Conservation (phyloP, 176 grass and related monocot genomes). For the Echinochloa phyllopogon region DNA sequence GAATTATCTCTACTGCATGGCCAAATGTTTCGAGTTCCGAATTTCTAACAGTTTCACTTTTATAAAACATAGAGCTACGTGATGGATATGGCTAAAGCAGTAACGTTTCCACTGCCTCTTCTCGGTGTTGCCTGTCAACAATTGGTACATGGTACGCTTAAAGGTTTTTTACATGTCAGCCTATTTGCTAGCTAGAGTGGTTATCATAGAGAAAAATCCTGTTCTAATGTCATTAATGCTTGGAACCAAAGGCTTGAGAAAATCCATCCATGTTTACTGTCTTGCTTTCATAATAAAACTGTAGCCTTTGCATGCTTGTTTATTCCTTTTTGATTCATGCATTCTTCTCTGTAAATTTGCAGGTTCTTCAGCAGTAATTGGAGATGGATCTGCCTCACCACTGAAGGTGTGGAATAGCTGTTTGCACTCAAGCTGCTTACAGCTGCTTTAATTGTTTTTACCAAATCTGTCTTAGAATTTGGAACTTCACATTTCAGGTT, state of each 20-base stretch:
- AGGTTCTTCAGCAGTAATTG: slow-evolving; percentile 68
- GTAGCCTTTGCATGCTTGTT: slow-evolving; percentile 1
- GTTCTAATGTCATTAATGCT: slow-evolving; percentile 9
- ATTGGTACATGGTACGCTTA: slow-evolving; percentile 76
- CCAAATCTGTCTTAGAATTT: slow-evolving; percentile 36
- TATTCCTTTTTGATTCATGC: slow-evolving; percentile 32
- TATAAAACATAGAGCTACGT: slow-evolving; percentile 62
- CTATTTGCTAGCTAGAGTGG: slow-evolving; percentile 7
- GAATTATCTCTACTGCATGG: slow-evolving; percentile 1
- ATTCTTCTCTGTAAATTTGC: slow-evolving; percentile 44
- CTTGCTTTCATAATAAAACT: neutral
- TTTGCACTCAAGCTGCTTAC: slow-evolving; percentile 26
- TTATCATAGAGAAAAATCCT: neutral
- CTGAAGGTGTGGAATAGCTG: slow-evolving; percentile 66
- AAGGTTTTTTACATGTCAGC: slow-evolving; percentile 29
- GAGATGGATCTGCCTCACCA: slow-evolving; percentile 56
- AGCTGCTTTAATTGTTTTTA: slow-evolving; percentile 29
- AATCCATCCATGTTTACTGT: neutral
- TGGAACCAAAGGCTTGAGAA: slow-evolving; percentile 2
- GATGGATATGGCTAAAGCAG: slow-evolving; percentile 82
- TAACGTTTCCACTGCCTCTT: slow-evolving; percentile 86
- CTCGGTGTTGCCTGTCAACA: slow-evolving; percentile 75
- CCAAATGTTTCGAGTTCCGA: slow-evolving; percentile 40
- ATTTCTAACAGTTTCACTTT: slow-evolving; percentile 44
- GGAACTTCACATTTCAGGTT: slow-evolving; percentile 55